Percentiles rank a stretch among this genome's conserved stretches.
phyloP scores from a whole-genome alignment of 176 grass and related monocot genomes.

The Lolium perenne region DNA sequence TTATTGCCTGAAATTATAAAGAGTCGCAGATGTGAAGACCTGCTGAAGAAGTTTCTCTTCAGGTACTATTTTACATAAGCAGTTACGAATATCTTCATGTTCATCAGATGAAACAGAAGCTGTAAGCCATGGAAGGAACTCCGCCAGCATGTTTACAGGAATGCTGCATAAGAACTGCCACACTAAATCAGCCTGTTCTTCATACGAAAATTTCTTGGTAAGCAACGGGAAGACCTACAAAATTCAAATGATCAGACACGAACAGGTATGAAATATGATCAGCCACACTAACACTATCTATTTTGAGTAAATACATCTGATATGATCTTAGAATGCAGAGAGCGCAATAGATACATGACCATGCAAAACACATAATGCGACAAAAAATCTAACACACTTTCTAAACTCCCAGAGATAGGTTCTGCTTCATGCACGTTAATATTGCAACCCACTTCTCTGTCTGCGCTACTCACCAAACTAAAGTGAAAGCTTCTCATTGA shows the following conservation, averaged over 20 bases:
- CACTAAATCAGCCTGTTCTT: conserved; percentile 94
- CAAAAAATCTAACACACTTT: not conserved
- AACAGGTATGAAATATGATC: conserved; percentile 34
- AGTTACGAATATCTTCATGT: conserved; percentile 70
- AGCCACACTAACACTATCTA: not conserved
- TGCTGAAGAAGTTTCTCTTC: conserved; percentile 96
- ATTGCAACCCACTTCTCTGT: conserved; percentile 12
- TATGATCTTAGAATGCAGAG: conserved; percentile 2
- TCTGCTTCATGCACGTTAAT: conserved; percentile 29
- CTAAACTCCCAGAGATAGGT: not conserved
- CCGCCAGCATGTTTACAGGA: conserved; percentile 81
- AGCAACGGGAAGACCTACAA: conserved; percentile 93
- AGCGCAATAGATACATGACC: not conserved
- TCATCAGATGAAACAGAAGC: conserved; percentile 84
- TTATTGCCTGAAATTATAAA: conserved; percentile 39
- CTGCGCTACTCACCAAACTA: conserved; percentile 19
- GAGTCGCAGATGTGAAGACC: conserved; percentile 48
- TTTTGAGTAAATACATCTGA: not conserved
- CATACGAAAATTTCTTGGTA: conserved; percentile 85
- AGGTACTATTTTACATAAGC: conserved; percentile 87
- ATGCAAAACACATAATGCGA: not conserved
- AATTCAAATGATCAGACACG: conserved; percentile 37
- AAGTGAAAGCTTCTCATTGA: not conserved
- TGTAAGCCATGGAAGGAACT: conserved; percentile 94
- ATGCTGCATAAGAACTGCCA: conserved; percentile 97